phyloP scores from a whole-genome alignment of 495 filamentous ascomycete species.

The Mytilinidion resinicola region DNA sequence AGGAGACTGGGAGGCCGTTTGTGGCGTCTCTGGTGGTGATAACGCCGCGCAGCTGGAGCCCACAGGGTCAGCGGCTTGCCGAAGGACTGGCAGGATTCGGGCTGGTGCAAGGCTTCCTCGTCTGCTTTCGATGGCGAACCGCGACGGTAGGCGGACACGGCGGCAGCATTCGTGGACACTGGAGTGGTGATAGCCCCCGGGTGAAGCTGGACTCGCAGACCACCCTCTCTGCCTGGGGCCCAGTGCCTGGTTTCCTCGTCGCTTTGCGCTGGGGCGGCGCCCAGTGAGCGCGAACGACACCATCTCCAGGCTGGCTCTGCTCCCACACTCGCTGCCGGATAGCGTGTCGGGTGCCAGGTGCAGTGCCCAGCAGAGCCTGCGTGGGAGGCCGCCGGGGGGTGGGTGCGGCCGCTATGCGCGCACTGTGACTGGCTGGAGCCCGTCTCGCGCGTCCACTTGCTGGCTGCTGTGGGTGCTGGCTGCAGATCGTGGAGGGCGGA shows the following conservation, averaged over 20 bases:
- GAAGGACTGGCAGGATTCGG: neutral
- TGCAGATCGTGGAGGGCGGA: too few species aligned
- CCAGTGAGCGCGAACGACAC: too few species aligned
- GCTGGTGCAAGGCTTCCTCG: neutral
- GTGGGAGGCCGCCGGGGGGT: too few species aligned
- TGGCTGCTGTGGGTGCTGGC: too few species aligned
- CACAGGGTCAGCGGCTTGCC: neutral
- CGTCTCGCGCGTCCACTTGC: too few species aligned
- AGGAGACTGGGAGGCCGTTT: conserved; percentile 10
- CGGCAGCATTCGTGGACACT: neutral
- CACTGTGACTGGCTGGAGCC: too few species aligned
- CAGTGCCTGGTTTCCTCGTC: neutral
- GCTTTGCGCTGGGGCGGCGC: too few species aligned
- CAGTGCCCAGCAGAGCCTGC: too few species aligned
- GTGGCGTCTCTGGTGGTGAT: conserved; percentile 21
- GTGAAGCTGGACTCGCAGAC: neutral
- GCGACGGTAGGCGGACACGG: neutral
- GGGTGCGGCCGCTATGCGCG: too few species aligned
- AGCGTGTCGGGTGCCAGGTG: too few species aligned
- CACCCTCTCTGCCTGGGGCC: neutral
- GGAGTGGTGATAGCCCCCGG: neutral
- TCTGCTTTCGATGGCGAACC: neutral
- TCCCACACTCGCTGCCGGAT: too few species aligned
- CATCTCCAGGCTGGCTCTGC: too few species aligned
- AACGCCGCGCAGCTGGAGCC: conserved; percentile 8